Evolutionary conservation across 352 stramenopile species (phyloP).

Genomic region (Pythium chondricola): DNA sequence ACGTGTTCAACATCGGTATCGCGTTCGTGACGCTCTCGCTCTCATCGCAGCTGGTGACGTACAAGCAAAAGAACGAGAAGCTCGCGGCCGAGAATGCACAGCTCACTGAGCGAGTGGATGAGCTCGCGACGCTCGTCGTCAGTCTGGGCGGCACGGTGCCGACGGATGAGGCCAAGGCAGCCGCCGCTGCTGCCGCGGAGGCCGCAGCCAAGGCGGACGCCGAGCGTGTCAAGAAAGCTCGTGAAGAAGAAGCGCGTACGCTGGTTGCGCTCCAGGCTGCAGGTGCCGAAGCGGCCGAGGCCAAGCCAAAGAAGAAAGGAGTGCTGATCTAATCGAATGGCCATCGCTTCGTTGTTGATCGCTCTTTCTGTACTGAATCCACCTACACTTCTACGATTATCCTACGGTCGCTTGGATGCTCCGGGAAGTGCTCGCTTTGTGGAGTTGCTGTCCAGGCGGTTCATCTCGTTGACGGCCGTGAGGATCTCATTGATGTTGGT

Average conservation of each 20-base stretch:
- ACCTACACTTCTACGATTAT: neutral
- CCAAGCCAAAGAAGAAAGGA: conserved; percentile 36
- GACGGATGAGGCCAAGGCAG: conserved; percentile 32
- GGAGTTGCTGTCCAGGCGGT: conserved; percentile 86
- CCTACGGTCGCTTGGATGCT: conserved; percentile 47
- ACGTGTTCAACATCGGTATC: conserved; percentile 82
- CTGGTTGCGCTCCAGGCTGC: conserved; percentile 14
- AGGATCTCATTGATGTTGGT: conserved; percentile 99
- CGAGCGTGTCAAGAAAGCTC: conserved; percentile 32
- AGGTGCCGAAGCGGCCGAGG: conserved; percentile 7
- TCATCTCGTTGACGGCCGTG: conserved; percentile 96
- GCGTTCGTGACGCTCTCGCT: conserved; percentile 80
- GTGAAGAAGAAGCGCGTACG: conserved; percentile 38
- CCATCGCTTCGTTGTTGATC: too few relatives aligned
- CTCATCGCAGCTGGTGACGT: conserved; percentile 74
- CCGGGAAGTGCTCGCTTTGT: conserved; percentile 72
- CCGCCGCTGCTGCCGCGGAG: conserved; percentile 15
- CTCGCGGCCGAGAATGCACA: conserved; percentile 30
- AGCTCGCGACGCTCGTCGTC: conserved; percentile 61
- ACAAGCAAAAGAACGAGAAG: conserved; percentile 57
- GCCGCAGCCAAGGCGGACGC: conserved; percentile 23
- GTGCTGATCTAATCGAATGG: conserved; percentile 80
- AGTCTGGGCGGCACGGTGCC: conserved; percentile 50
- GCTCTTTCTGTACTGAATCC: too few relatives aligned
- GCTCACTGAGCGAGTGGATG: conserved; percentile 39